Evolutionary conservation across 2,329 filamentous ascomycete genomes (phyloP), one percentile per base, ranked within the genome.

Genomic region (Fusarium circinatum): DNA sequence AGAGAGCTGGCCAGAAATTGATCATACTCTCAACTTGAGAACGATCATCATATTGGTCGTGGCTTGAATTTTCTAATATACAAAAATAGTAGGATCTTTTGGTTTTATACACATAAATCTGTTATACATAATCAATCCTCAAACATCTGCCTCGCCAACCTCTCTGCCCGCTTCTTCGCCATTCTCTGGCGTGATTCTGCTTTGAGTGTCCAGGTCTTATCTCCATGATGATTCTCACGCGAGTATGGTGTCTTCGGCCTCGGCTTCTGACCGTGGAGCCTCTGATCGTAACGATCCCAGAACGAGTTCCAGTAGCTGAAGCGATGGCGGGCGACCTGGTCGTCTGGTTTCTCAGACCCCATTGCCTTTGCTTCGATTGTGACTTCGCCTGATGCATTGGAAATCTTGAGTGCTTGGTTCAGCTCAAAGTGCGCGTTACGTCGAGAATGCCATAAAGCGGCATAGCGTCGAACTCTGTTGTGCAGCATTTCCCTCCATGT

Each of bases 211-310:
- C 65, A 48, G 9, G 55, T 64, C 3, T 56, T 56, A 20, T 38
- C 32, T 15, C 61, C 60, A 34, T 66, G 54, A 17, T 61, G 57
- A 9, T 45, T 15, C 3, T 24, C 28, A 5, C 20, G 17, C 20
- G 61, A 51, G 42, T 38, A 47, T 7, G 26, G 38, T 51, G 36
- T 44, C 11, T 30, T 60, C 18, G 45, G 41, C 48, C 26, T 62
- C 26, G n/a, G 30, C 18, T 5, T 9, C 6, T 30, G 38, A 5
- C 65, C 65, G 24, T 78, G 75, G 6, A 51, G 47, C 6, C 38
- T 57, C 52, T 78, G 77, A 42, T 78, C 77, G 51, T 78, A 78
- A 4, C 77, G 77, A 28, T 75, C 76, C 71, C 77, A 78, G 49
- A 78, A 75, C 47, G 69, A 24, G 18, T 76, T 64, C 77, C 76